These are phyloP conservation scores for Penicillium herquei DNA, from an alignment of 495 filamentous ascomycete genomes.

Conservation along the genomic window DNA sequence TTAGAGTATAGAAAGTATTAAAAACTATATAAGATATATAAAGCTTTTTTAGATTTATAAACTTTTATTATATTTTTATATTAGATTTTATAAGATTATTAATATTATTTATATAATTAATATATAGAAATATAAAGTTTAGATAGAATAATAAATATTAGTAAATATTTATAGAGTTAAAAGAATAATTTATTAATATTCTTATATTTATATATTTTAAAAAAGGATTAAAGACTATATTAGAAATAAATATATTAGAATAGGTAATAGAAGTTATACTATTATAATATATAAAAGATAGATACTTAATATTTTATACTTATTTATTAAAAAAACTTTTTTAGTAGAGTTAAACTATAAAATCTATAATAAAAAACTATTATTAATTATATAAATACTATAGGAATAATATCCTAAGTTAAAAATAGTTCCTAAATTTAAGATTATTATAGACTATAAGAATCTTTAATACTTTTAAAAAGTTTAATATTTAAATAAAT, in stretches of 20 bases:
- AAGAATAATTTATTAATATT: slow-evolving; percentile 13
- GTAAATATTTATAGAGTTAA: background rate
- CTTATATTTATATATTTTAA: background rate
- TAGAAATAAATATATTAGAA: background rate
- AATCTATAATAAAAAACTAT: background rate
- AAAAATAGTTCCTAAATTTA: background rate
- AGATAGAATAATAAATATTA: slow-evolving; percentile 4
- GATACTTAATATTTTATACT: background rate
- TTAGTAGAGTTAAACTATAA: background rate
- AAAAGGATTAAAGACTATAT: background rate
- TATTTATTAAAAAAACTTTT: background rate
- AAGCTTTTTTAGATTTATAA: background rate
- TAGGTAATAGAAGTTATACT: background rate
- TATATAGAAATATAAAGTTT: no score
- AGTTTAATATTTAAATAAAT: slow-evolving; percentile 1
- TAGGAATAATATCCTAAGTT: background rate
- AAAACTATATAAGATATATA: background rate
- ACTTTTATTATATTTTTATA: background rate
- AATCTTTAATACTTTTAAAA: background rate
- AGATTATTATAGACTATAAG: background rate
- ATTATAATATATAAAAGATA: background rate
- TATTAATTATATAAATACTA: background rate
- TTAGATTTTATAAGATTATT: background rate
- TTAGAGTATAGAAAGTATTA: no score
- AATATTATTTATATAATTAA: slow-evolving; percentile 14